Evolutionary conservation across 805 yeast species (phyloP), one percentile per base, ranked within the genome.

Genomic region (Cyberlindnera suaveolens): DNA sequence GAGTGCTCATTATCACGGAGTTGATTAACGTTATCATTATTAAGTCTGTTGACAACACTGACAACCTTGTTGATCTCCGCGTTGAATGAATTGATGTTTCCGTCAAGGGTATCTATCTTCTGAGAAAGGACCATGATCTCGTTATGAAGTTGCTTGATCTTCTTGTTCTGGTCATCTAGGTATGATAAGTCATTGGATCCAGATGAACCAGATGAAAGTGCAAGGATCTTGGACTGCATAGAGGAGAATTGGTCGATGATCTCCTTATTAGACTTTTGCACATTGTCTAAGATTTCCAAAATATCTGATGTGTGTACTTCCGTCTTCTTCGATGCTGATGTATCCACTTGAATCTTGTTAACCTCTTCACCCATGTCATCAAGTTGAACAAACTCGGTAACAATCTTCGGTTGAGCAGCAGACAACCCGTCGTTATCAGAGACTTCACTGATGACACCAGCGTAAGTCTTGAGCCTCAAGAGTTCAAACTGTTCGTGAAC

Each of bases 401-500:
- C 56, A 13, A 75, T 66, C 43, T 68, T 71, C 27, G 78, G 74
- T 48, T 71, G 74, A 3, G 57, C 58, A 53, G 71, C 71, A 14
- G 65, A 48, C 19, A 62, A 65, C 1, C 76, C 80, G 51, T 79
- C 80, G 47, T 79, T 82, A 43, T 78, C 80, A 37, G 70, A 60
- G 3, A 82, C 75, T 51, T 78, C 82, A 42, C 68, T 69, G 5
- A 77, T 65, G 19, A 83, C 68, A 31, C 70, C 67, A 39, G 72
- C 70, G 64, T 74, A 84, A 2, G 76, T 70, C 34, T 76, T 72
- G 52, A 85, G 61, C 56, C 74, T 73, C 50, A 85, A 65, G 6
- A 85, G 57, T 61, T 85, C 95, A 61, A 78, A 82, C 23, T 73
- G 72, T 56, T 84, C 91, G 30, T 74, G 67, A 1, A 55, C 56